Conservation (phyloP, 2,329 filamentous ascomycete species). For the Verticillium zaregamsianum region DNA sequence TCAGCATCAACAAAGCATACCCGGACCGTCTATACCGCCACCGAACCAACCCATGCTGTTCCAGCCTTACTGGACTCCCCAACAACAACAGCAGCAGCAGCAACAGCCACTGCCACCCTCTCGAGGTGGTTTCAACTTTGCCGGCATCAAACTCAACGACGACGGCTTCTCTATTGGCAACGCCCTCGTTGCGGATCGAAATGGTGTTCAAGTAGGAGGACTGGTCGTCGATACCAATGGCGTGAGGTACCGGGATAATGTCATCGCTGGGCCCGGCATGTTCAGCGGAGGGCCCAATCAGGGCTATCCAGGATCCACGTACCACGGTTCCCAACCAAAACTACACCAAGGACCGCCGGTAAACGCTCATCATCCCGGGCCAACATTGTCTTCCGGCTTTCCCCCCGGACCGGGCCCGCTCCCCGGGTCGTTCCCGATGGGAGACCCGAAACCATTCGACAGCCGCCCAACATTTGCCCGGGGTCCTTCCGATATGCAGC, state of each 20-base stretch:
- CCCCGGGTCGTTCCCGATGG: background rate
- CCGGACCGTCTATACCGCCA: background rate
- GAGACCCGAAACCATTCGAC: background rate
- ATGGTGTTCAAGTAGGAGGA: slow-evolving; percentile 41
- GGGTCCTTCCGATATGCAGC: background rate
- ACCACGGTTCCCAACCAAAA: background rate
- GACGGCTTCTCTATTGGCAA: slow-evolving; percentile 39
- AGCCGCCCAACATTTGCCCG: background rate
- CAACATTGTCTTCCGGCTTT: background rate
- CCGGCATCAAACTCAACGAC: slow-evolving; percentile 36
- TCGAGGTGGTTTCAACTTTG: slow-evolving; percentile 25
- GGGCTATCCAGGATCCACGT: background rate
- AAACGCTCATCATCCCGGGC: background rate
- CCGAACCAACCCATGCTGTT: background rate
- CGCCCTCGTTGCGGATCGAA: slow-evolving; percentile 37
- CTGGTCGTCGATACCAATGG: slow-evolving; percentile 37
- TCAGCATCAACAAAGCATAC: background rate
- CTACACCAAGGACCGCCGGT: background rate
- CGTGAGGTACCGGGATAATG: slow-evolving; percentile 22
- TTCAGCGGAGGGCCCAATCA: slow-evolving; percentile 1
- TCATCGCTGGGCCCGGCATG: slow-evolving; percentile 2
- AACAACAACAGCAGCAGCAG: slow-evolving; percentile 7
- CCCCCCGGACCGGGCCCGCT: background rate
- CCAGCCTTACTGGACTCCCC: background rate
- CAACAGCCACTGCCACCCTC: slow-evolving; percentile 6